These are phyloP conservation scores for Amaranthus cruentus DNA, from an alignment of 148 eudicot species.

Conservation along the genomic window DNA sequence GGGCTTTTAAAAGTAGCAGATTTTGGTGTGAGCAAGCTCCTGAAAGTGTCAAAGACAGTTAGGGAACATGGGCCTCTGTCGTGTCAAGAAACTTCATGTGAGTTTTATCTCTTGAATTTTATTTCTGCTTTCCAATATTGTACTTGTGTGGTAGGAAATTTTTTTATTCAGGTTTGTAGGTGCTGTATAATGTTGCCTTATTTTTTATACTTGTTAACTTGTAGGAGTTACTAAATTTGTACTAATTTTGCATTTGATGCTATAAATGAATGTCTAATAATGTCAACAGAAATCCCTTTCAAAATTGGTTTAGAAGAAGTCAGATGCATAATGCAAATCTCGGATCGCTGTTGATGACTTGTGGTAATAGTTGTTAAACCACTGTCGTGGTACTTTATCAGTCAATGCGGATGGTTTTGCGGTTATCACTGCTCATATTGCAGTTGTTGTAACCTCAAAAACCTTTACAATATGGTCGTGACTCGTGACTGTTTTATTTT, in stretches of 20 bases:
- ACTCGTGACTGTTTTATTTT: not conserved
- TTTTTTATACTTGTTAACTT: not conserved
- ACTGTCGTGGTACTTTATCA: too few species aligned
- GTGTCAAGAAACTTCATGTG: slow-evolving; percentile 32
- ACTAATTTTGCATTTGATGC: not conserved
- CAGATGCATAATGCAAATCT: too few species aligned
- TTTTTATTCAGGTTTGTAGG: not conserved
- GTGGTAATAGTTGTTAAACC: too few species aligned
- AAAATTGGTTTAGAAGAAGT: not conserved
- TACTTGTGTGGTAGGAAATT: not conserved
- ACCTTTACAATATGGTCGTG: not conserved
- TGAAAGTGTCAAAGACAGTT: slow-evolving; percentile 28
- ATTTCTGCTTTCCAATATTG: not conserved
- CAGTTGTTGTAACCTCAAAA: not conserved
- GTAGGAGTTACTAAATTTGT: not conserved
- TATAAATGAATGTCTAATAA: not conserved
- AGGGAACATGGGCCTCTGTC: slow-evolving; percentile 26
- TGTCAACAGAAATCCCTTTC: not conserved
- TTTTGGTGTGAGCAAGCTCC: slow-evolving; percentile 40
- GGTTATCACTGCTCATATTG: not conserved
- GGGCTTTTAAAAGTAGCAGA: slow-evolving; percentile 45
- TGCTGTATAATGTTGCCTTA: not conserved
- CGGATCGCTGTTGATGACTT: too few species aligned
- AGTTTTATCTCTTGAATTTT: slow-evolving; percentile 10
- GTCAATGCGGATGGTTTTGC: too few species aligned